phyloP scores from a whole-genome alignment of 768 basidiomycete species.

The Phylloporus arenicola region DNA sequence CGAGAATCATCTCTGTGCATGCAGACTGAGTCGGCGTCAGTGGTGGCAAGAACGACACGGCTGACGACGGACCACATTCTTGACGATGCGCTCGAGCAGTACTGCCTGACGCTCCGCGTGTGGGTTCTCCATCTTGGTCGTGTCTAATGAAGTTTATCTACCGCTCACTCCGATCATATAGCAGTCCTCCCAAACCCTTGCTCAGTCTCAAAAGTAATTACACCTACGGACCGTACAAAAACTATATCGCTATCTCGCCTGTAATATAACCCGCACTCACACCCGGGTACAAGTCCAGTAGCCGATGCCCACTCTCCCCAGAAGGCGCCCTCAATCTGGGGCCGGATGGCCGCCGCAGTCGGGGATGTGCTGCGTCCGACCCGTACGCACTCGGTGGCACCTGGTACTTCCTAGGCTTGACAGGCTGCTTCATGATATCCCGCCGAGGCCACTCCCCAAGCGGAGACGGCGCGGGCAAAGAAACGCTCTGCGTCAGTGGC shows the following conservation, averaged over 20 bases:
- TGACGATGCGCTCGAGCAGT: constrained; percentile 83
- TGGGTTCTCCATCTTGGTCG: constrained; percentile 78
- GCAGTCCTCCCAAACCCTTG: constrained; percentile 19
- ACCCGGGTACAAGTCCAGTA: constrained; percentile 13
- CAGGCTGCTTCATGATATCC: constrained; percentile 31
- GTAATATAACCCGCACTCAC: constrained; percentile 8
- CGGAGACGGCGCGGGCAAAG: constrained; percentile 37
- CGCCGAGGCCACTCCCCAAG: constrained; percentile 52
- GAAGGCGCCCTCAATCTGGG: constrained; percentile 24
- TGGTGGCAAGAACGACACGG: not conserved
- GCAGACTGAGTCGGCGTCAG: constrained; percentile 55
- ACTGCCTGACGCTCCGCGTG: constrained; percentile 91
- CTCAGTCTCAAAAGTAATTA: not conserved
- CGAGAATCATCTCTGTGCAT: constrained; percentile 85
- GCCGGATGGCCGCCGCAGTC: constrained; percentile 31
- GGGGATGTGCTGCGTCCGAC: constrained; percentile 17
- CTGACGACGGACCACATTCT: constrained; percentile 65
- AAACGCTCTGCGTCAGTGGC: constrained; percentile 3
- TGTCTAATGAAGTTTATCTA: not conserved
- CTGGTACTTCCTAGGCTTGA: constrained; percentile 8
- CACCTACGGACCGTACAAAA: constrained; percentile 2
- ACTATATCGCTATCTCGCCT: not conserved
- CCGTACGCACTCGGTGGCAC: constrained; percentile 13
- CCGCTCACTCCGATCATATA: not conserved
- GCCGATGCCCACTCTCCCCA: constrained; percentile 16